Evolutionary conservation across 495 filamentous ascomycete genomes (phyloP).

Genomic region (Aspergillus funiculosus): DNA sequence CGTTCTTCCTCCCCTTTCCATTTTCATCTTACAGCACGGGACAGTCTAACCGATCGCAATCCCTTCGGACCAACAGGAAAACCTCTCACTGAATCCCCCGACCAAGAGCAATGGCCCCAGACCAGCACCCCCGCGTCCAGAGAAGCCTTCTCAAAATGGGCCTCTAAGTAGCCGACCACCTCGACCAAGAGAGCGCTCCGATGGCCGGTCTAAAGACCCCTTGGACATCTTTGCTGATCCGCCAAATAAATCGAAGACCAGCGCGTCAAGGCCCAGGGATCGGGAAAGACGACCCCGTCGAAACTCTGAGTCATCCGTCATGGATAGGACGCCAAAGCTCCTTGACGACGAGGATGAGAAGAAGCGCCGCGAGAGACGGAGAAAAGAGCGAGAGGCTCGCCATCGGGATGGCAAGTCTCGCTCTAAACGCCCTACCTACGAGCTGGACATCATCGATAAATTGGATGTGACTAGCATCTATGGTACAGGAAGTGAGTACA

Average conservation of each 20-base stretch:
- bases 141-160: conserved; percentile 31
- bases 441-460: conserved; percentile 92
- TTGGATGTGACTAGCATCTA: conserved; percentile 97
- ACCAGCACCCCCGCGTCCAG: conserved; percentile 31
- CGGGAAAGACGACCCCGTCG: conserved; percentile 59
- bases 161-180: conserved; percentile 25
- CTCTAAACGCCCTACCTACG: conserved; percentile 48
- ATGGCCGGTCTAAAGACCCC: conserved; percentile 32
- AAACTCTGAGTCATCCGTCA: conserved; percentile 91
- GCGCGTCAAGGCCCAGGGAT: conserved; percentile 21
- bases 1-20: conserved; percentile 29
- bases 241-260: conserved; percentile 28
- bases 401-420: conserved; percentile 50
- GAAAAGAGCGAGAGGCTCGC: conserved; percentile 62
- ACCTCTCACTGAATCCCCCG: conserved; percentile 36
- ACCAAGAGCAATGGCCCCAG: conserved; percentile 37
- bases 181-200: conserved; percentile 28
- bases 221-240: conserved; percentile 61
- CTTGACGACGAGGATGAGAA: conserved; percentile 69
- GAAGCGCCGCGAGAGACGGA: conserved; percentile 63
- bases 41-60: conserved; percentile 4
- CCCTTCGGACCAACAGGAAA: conserved; percentile 29
- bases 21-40: background rate
- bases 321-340: conserved; percentile 55
- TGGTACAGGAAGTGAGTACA: conserved; percentile 80